Conservation (phyloP, 2,329 filamentous ascomycete species). For the Dactylellina sp. region DNA sequence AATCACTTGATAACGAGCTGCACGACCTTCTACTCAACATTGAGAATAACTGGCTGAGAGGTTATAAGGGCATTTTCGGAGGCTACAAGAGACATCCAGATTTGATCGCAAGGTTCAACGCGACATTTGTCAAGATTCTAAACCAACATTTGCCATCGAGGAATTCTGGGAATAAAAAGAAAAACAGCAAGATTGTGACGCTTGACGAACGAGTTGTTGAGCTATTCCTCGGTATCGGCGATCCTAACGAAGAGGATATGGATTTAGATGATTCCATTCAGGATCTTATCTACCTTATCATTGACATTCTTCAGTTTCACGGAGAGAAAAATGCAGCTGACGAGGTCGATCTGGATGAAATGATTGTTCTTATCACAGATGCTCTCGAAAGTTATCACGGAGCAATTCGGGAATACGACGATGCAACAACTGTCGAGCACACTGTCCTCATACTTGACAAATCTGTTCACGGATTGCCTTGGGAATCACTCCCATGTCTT, state of each 20-base stretch:
- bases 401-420: constrained; percentile 61
- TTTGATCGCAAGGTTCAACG: constrained; percentile 79
- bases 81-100: constrained; percentile 74
- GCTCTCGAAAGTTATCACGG: constrained; percentile 81
- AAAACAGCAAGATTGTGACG: constrained; percentile 63
- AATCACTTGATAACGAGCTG: constrained; percentile 80
- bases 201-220: constrained; percentile 80
- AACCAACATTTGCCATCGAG: constrained; percentile 88
- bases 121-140: constrained; percentile 80
- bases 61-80: constrained; percentile 94
- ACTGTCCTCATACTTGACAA: constrained; percentile 93
- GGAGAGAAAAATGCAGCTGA: constrained; percentile 97
- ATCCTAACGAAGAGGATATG: constrained; percentile 73
- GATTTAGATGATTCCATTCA: constrained; percentile 91
- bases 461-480: constrained; percentile 87
- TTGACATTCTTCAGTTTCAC: constrained; percentile 96
- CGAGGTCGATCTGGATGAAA: constrained; percentile 93
- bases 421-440: constrained; percentile 69
- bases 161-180: constrained; percentile 66
- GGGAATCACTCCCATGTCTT: constrained; percentile 93
- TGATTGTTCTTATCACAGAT: constrained; percentile 88
- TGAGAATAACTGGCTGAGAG: constrained; percentile 93
- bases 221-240: constrained; percentile 86
- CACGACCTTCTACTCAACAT: constrained; percentile 84
- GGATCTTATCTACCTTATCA: constrained; percentile 93